These are phyloP conservation scores for Xylariaceae sp. DNA, from an alignment of 2,329 filamentous ascomycete species.

Conservation along the genomic window DNA sequence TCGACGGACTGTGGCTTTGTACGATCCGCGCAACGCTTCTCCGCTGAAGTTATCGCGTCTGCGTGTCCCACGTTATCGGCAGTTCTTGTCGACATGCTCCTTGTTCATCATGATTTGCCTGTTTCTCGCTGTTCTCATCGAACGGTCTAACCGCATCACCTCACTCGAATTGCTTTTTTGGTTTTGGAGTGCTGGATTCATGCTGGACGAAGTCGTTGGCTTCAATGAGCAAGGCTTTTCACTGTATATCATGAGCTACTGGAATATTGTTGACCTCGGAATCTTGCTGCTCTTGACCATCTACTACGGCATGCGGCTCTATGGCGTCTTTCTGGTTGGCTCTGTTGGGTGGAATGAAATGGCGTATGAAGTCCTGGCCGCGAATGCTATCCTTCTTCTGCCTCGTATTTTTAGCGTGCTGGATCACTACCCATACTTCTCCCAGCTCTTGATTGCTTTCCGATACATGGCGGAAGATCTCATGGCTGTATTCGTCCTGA, in stretches of 20 bases:
- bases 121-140: conserved; percentile 80
- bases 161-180: conserved; percentile 88
- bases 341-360: conserved; percentile 76
- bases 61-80: conserved; percentile 88
- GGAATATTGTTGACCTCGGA: conserved; percentile 94
- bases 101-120: conserved; percentile 83
- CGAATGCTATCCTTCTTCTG: conserved; percentile 86
- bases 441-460: conserved; percentile 91
- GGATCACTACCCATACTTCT: conserved; percentile 96
- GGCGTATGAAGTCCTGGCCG: conserved; percentile 92
- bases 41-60: conserved; percentile 89
- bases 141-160: conserved; percentile 81
- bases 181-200: conserved; percentile 97
- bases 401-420: conserved; percentile 91
- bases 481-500: conserved; percentile 81
- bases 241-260: conserved; percentile 96
- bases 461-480: conserved; percentile 92
- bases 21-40: conserved; percentile 89
- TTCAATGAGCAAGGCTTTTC: conserved; percentile 98
- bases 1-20: conserved; percentile 81
- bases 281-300: conserved; percentile 84
- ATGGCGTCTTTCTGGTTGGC: conserved; percentile 83
- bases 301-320: conserved; percentile 89
- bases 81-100: conserved; percentile 86
- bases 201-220: conserved; percentile 93